Conservation (phyloP, 139 green algal genomes). For the Coelastrella sp. region DNA sequence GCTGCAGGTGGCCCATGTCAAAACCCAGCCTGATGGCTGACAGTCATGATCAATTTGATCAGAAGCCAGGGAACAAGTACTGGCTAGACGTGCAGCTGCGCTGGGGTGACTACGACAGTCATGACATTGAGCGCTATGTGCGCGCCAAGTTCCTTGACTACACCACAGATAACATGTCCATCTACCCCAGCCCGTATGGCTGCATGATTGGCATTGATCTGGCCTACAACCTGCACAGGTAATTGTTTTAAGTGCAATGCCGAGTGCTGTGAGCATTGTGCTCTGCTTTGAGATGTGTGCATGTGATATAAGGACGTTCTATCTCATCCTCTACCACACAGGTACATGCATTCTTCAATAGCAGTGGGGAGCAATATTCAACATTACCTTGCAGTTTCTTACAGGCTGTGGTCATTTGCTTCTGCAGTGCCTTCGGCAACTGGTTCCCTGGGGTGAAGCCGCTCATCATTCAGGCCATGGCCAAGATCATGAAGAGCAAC, state of each 20-base stretch:
- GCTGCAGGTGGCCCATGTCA: conserved; percentile 82
- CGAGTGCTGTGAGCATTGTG: too few species aligned
- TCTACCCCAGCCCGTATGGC: conserved; percentile 97
- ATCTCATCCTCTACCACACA: too few species aligned
- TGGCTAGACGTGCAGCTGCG: conserved; percentile 96
- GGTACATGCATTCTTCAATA: too few species aligned
- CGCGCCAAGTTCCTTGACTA: conserved; percentile 99
- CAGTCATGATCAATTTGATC: conserved; percentile 93
- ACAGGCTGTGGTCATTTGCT: too few species aligned
- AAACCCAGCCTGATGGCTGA: conserved; percentile 97
- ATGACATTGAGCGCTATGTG: conserved; percentile 99
- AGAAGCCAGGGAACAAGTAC: conserved; percentile 98
- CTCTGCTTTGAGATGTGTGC: not conserved
- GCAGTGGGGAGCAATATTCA: not conserved
- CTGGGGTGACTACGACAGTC: conserved; percentile 99
- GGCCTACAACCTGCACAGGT: conserved; percentile 97
- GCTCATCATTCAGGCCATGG: conserved; percentile 92
- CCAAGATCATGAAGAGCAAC: conserved; percentile 99
- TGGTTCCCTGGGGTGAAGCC: conserved; percentile 99
- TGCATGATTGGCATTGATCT: conserved; percentile 98
- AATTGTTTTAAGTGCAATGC: too few species aligned
- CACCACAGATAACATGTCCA: conserved; percentile 99
- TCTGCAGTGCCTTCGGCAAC: conserved; percentile 93
- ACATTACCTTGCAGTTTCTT: too few species aligned
- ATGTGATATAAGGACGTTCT: too few species aligned